Evolutionary conservation across 2,329 filamentous ascomycete species (phyloP).

Genomic region (Penicillium sp.): DNA sequence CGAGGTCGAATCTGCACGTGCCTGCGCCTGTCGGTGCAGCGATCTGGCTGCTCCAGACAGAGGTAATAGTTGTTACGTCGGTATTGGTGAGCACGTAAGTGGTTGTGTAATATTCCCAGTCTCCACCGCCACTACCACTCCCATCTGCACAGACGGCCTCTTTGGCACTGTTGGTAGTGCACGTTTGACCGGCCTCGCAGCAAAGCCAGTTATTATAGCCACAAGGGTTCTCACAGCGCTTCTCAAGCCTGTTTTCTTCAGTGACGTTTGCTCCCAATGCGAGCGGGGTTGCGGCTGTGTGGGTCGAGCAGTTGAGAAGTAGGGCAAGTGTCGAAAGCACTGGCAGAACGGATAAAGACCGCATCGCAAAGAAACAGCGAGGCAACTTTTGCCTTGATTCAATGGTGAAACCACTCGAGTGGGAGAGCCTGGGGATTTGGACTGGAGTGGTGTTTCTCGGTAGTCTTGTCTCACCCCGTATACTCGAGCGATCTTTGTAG

Average conservation of each 20-base stretch:
- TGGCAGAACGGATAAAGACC: conserved; percentile 25
- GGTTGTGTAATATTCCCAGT: conserved; percentile 53
- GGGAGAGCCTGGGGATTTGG: background rate
- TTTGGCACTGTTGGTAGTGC: conserved; percentile 50
- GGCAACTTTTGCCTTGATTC: background rate
- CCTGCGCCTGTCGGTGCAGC: conserved; percentile 25
- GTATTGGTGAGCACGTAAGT: conserved; percentile 55
- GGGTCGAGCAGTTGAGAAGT: conserved; percentile 21
- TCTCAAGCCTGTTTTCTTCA: conserved; percentile 23
- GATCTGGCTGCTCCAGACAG: conserved; percentile 50
- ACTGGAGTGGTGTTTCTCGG: background rate
- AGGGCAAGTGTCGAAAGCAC: conserved; percentile 30
- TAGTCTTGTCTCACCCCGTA: conserved; percentile 7
- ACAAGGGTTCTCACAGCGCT: conserved; percentile 50
- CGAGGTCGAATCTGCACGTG: conserved; percentile 49
- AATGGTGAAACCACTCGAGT: background rate
- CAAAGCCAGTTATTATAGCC: conserved; percentile 54
- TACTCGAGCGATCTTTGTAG: conserved; percentile 12
- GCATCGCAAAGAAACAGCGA: conserved; percentile 28
- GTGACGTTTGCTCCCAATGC: conserved; percentile 21
- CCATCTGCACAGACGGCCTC: conserved; percentile 49
- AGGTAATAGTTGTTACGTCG: conserved; percentile 53
- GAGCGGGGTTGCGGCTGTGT: conserved; percentile 33
- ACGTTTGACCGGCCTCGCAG: conserved; percentile 47
- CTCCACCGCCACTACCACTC: conserved; percentile 35